Conservation (phyloP, 805 yeast genomes). For the Pichia californica region DNA sequence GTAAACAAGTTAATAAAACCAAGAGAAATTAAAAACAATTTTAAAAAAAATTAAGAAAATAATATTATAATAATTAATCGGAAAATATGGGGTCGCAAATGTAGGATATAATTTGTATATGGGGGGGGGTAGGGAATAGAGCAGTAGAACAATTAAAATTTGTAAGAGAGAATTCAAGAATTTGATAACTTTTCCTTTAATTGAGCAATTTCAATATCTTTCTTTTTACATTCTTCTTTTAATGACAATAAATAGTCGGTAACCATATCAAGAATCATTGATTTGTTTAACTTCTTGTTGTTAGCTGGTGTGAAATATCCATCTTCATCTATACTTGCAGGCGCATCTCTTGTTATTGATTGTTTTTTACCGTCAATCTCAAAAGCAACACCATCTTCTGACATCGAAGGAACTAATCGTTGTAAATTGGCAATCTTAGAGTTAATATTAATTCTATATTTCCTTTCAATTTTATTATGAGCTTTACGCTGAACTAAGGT, state of each 20-base stretch:
- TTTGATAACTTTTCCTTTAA: neutral
- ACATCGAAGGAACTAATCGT: conserved; percentile 61
- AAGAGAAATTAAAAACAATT: no score
- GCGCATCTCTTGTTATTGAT: no score
- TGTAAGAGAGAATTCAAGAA: neutral
- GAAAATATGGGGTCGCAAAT: no score
- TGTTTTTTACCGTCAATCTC: conserved; percentile 38
- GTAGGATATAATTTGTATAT: no score
- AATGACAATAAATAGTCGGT: conserved; percentile 51
- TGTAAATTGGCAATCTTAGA: conserved; percentile 65
- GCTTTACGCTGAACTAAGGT: conserved; percentile 51
- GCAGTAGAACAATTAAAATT: no score
- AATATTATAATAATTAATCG: no score
- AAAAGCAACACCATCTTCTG: conserved; percentile 56
- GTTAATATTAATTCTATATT: conserved; percentile 65
- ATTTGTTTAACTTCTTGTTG: conserved; percentile 49
- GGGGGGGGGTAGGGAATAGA: no score
- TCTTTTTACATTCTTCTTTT: conserved; percentile 41
- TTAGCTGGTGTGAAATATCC: neutral
- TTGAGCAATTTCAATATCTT: conserved; percentile 8
- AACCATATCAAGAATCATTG: conserved; percentile 64
- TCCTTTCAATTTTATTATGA: conserved; percentile 66
- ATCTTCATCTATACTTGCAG: no score
- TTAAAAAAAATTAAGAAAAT: no score
- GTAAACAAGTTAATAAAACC: no score